Conservation (phyloP, 208 protist genomes). For the Trichomonas vaginalis region DNA sequence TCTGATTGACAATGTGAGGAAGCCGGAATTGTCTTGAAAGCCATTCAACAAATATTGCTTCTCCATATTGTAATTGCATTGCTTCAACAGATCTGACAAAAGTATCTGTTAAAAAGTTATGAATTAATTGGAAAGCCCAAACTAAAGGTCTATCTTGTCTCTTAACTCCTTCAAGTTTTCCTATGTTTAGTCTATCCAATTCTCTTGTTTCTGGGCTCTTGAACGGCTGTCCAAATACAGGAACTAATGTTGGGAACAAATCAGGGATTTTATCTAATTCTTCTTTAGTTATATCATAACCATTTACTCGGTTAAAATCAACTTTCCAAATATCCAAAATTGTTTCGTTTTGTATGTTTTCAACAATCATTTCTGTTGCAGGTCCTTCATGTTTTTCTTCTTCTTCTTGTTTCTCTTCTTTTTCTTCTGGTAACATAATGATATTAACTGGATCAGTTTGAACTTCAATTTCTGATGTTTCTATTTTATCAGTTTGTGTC, state of each 20-base stretch:
- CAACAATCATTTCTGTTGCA: background rate
- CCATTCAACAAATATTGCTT: background rate
- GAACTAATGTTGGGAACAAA: background rate
- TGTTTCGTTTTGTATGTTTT: background rate
- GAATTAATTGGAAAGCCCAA: background rate
- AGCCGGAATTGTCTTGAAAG: background rate
- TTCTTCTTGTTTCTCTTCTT: background rate
- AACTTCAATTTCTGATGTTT: background rate
- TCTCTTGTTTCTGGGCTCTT: background rate
- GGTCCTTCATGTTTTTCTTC: background rate
- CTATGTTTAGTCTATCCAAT: background rate
- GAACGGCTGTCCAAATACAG: background rate
- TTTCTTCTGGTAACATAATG: background rate
- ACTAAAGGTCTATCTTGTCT: background rate
- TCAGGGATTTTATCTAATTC: background rate
- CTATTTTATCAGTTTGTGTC: background rate
- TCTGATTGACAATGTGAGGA: background rate
- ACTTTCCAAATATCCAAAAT: background rate
- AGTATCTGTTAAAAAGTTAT: conserved; percentile 1
- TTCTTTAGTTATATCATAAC: background rate
- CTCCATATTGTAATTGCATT: background rate
- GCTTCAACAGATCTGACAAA: background rate
- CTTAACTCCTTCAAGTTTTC: background rate
- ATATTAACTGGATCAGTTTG: background rate
- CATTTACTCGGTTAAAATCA: background rate